These are phyloP conservation scores for Xerocomus spinulosus DNA, from an alignment of 768 basidiomycete species.

Conservation along the genomic window DNA sequence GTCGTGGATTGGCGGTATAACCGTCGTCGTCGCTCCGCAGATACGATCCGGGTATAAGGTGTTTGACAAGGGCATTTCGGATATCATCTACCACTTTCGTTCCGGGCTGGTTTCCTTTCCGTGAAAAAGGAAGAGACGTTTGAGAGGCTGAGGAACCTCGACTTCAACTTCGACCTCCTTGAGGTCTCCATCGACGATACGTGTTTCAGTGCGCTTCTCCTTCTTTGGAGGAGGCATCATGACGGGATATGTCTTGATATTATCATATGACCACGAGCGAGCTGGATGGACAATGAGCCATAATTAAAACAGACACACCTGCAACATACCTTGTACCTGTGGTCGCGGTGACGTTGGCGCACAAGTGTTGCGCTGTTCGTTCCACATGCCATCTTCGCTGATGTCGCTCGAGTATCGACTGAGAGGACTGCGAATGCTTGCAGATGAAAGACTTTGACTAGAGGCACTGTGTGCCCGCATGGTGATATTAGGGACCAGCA, in stretches of 20 bases:
- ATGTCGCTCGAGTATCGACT: slow-evolving; percentile 39
- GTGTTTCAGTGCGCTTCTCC: slow-evolving; percentile 46
- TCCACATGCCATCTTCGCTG: slow-evolving; percentile 34
- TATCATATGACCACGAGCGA: slow-evolving; percentile 76
- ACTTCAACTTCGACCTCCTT: slow-evolving; percentile 51
- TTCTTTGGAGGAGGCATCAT: slow-evolving; percentile 48
- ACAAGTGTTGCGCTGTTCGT: slow-evolving; percentile 21
- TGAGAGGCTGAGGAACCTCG: slow-evolving; percentile 50
- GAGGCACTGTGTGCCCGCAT: slow-evolving; percentile 31
- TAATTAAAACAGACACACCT: background rate
- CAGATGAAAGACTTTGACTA: slow-evolving; percentile 28
- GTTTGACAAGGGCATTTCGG: slow-evolving; percentile 6
- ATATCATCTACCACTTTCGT: slow-evolving; percentile 26
- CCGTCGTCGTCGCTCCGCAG: slow-evolving; percentile 26
- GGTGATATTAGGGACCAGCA: slow-evolving; percentile 50
- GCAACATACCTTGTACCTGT: slow-evolving; percentile 47
- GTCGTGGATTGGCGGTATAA: slow-evolving; percentile 31
- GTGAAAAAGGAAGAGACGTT: slow-evolving; percentile 69
- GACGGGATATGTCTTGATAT: slow-evolving; percentile 61
- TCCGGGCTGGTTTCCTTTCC: slow-evolving; percentile 35
- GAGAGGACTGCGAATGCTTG: slow-evolving; percentile 34
- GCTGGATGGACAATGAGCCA: slow-evolving; percentile 34
- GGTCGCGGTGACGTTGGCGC: slow-evolving; percentile 35
- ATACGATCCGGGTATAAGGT: slow-evolving; percentile 29
- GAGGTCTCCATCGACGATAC: slow-evolving; percentile 47